Base-by-base conservation (phyloP, 371 early-diverging fungal species). In the Amoeboaphelidium protococcarum region DNA sequence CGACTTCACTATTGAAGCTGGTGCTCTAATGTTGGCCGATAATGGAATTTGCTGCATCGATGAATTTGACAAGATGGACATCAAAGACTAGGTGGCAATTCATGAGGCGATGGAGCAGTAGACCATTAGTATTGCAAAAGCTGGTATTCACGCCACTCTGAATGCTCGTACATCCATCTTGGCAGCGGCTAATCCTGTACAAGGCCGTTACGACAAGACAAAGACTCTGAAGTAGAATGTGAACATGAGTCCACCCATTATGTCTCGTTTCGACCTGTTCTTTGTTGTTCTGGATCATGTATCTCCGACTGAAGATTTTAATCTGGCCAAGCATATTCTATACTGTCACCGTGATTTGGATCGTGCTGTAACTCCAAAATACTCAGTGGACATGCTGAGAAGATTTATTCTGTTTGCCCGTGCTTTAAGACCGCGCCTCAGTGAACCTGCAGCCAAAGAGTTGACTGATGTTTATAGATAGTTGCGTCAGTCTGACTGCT, bases 31-130 rank as follows among this genome's bases (percentile, higher is more conserved):
- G 4, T 53, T 81, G 42, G 69, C 76, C 13, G 82, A 81, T 49
- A 56, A 67, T 2, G 81, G 81, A 0, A 47, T 80, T 22, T 79
- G 80, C 48, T 81, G 81, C 50, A 79, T 81, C 47, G 82, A 81
- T 49, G 82, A 81, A 57, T 71, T 81, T 57, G 74, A 73, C 24
- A 72, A 73, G 44, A 75, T 84, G 59, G 54, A 72, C 3, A 74
- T 73, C 51, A 54, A 63, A 37, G 84, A 85, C 58, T 67, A 78
- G 54, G 62, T 66, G 0, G 66, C 74, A 19, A 74, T 81, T 44
- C 76, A 74, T 51, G 84, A 83, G 53, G 82, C 77, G 3, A 80
- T 82, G 81, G 83, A 83, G 52, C 84, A 82, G 54, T 82, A 83
- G 50, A 66, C 70, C 0, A 50, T 63, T 31, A 55, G 55, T 47